Base-by-base conservation (phyloP, 495 filamentous ascomycete genomes). In the Aspergillus leporis region DNA sequence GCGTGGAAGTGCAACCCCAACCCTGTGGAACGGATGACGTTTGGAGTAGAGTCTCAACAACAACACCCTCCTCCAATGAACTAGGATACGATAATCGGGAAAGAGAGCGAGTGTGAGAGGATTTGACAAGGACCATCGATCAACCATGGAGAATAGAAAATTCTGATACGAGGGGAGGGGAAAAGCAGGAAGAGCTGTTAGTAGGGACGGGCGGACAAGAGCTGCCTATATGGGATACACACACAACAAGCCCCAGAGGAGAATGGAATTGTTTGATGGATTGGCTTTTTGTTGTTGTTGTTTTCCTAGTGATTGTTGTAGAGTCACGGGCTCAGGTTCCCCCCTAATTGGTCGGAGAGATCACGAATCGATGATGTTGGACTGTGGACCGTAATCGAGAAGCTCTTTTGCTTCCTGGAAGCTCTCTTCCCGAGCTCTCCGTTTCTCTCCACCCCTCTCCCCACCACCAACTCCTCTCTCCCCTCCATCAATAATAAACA, bases 1-100 rank as follows among this genome's bases (percentile, higher is more conserved):
- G 14, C 4, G 38, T 12, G 38, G 38, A 41, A 41, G 14, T 41
- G 38, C 14, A 41, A 41, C 38, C 38, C 10, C 38, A 41, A 41
- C 12, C 38, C 38, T 41, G 38, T 41, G 38, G 38, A 41, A 41
- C 38, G 38, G 38, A 41, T 41, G 38, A 41, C 38, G 38, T 41
- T 41, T 12, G 9, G 14, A 41, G 14, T 14, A 4, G 34, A 36
- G 4, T 36, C 34, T 36, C 34, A 36, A 14, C 10, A 8, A 10
- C 8, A 36, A 2, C 31, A 32, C 31, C 31, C 5, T 32, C 9
- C 13, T 36, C 34, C 25, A 28, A 3, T 6, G 25, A 28, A 28
- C 25, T 28, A 28, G 25, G 25, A 28, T 28, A 36, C 34, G 9
- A 36, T 2, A 8, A 2, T 36, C n/a, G n/a, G n/a, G 8, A 12